These are phyloP conservation scores for Tolypocladium paradoxum DNA, from an alignment of 2,329 filamentous ascomycete genomes.

Conservation along the genomic window DNA sequence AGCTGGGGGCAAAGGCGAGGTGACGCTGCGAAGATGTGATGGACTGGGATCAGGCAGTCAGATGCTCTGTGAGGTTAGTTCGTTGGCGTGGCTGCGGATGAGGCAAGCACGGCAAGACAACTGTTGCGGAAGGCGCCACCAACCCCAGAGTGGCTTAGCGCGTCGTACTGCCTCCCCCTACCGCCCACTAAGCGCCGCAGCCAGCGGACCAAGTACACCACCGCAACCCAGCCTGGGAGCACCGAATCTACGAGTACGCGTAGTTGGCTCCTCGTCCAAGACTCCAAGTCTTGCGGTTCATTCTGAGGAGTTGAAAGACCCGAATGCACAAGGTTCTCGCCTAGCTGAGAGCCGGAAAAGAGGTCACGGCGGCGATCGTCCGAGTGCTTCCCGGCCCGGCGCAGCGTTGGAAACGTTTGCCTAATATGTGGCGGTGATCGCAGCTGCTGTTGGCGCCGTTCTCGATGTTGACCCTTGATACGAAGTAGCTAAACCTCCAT, in stretches of 20 bases:
- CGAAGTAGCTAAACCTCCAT: neutral
- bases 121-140: neutral
- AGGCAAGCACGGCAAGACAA: neutral
- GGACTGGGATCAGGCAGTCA: neutral
- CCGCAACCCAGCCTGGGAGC: too few relatives aligned
- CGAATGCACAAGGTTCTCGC: slow-evolving; percentile 28
- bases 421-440: slow-evolving; percentile 10
- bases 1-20: neutral
- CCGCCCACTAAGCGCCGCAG: neutral
- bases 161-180: neutral
- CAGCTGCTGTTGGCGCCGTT: slow-evolving; percentile 8
- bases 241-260: too few relatives aligned
- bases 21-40: neutral
- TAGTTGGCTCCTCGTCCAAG: slow-evolving; percentile 4
- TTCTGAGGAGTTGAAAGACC: slow-evolving; percentile 25
- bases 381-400: slow-evolving; percentile 3
- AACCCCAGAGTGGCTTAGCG: slow-evolving; percentile 3
- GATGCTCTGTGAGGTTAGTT: neutral
- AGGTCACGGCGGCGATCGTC: slow-evolving; percentile 13
- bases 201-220: too few relatives aligned
- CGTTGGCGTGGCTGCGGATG: neutral
- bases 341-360: slow-evolving; percentile 28
- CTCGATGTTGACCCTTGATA: neutral
- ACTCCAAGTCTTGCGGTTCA: slow-evolving; percentile 12
- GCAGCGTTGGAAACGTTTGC: slow-evolving; percentile 11